These are phyloP conservation scores for Selaginella tamariscina DNA, from an alignment of 75 land plant genomes.

Conservation along the genomic window DNA sequence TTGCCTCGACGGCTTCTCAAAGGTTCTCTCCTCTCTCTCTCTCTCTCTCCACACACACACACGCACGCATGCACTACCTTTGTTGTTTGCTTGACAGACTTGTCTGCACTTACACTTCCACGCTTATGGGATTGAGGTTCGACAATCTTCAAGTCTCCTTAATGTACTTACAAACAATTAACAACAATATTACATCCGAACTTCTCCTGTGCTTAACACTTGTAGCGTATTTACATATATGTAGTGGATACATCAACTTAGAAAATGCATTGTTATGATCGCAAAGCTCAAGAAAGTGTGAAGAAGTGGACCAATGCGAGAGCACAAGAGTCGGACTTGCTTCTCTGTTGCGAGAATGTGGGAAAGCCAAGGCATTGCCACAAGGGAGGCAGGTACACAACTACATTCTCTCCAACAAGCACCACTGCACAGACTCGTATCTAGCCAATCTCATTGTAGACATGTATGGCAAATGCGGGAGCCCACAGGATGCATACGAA, in stretches of 20 bases:
- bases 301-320: no score
- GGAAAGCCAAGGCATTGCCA: not conserved
- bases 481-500: not conserved
- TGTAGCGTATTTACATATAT: not conserved
- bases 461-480: not conserved
- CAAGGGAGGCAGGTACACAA: not conserved
- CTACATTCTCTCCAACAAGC: not conserved
- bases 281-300: not conserved
- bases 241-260: not conserved
- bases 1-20: no score
- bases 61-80: no score
- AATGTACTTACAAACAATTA: not conserved
- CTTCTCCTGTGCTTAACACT: not conserved
- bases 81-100: no score
- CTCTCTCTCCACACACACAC: no score
- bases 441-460: not conserved
- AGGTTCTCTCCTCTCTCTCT: no score
- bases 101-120: no score
- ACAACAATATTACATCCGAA: not conserved
- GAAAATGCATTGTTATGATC: not conserved
- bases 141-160: no score
- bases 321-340: not conserved
- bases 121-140: no score
- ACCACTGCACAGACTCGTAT: not conserved
- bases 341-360: not conserved